Percentiles rank a stretch among this genome's conserved stretches.
These are phyloP conservation scores for Paulownia fortunei DNA, from an alignment of 257 asterid species.

Conservation along the genomic window DNA sequence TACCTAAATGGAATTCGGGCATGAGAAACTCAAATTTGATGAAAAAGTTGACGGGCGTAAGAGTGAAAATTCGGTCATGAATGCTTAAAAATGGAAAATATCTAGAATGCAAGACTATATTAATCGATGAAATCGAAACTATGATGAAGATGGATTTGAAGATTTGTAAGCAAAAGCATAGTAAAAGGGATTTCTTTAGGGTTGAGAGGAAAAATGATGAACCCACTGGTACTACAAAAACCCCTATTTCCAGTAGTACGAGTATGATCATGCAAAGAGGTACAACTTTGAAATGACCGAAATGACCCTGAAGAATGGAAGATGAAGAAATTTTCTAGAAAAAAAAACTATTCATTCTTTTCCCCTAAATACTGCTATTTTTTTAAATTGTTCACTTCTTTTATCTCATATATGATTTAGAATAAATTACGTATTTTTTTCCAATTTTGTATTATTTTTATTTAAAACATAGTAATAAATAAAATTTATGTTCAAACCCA, in stretches of 20 bases:
- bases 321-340: not conserved
- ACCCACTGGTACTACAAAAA: not conserved
- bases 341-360: not conserved
- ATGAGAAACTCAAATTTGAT: not conserved
- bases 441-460: too few species aligned
- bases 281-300: not conserved
- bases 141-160: not conserved
- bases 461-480: too few species aligned
- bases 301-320: not conserved
- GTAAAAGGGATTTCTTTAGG: not conserved
- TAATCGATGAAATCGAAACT: not conserved
- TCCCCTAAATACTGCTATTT: too few species aligned
- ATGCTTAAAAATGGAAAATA: not conserved
- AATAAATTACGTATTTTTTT: too few species aligned
- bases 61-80: not conserved
- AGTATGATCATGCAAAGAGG: slow-evolving; percentile 33
- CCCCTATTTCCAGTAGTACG: slow-evolving; percentile 14
- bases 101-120: not conserved
- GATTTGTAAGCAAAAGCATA: not conserved
- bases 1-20: not conserved
- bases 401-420: not conserved
- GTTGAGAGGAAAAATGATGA: not conserved
- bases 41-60: not conserved
- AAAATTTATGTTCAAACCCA: too few species aligned
- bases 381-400: not conserved